phyloP scores from a whole-genome alignment of 2,329 filamentous ascomycete species.

The Pseudogymnoascus pannorum region DNA sequence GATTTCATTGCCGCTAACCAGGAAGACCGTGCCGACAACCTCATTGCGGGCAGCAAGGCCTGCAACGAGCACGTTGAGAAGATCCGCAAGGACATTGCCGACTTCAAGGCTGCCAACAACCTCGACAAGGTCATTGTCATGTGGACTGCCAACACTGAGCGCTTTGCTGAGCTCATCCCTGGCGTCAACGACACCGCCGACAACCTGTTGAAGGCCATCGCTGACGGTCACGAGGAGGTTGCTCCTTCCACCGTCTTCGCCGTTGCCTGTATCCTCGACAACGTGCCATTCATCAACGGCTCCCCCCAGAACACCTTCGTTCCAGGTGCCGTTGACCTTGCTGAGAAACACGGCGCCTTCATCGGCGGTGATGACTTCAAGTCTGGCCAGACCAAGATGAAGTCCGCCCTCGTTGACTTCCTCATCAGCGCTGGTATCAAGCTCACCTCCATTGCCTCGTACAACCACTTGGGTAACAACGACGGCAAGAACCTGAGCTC shows the following conservation, averaged over 20 bases:
- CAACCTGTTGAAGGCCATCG: constrained; percentile 83
- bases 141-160: constrained; percentile 99
- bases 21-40: constrained; percentile 89
- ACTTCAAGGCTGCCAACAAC: constrained; percentile 79
- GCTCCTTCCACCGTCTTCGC: constrained; percentile 93
- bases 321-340: constrained; percentile 81
- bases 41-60: constrained; percentile 76
- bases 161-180: constrained; percentile 78
- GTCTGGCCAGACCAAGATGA: constrained; percentile 99
- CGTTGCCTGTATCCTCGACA: constrained; percentile 86
- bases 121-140: constrained; percentile 95
- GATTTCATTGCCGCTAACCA: constrained; percentile 99
- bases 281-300: constrained; percentile 93
- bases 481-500: constrained; percentile 98
- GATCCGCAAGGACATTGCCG: constrained; percentile 84
- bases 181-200: constrained; percentile 96
- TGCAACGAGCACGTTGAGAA: constrained; percentile 83
- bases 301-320: constrained; percentile 99
- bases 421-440: constrained; percentile 98
- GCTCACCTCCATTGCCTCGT: constrained; percentile 94
- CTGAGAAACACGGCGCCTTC: constrained; percentile 79
- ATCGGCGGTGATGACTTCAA: constrained; percentile 99
- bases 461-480: constrained; percentile 99
- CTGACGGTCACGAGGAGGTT: constrained; percentile 81
- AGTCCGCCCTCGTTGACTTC: constrained; percentile 97